These are phyloP conservation scores for Venturia asperata DNA, from an alignment of 2,329 filamentous ascomycete species.

Conservation along the genomic window DNA sequence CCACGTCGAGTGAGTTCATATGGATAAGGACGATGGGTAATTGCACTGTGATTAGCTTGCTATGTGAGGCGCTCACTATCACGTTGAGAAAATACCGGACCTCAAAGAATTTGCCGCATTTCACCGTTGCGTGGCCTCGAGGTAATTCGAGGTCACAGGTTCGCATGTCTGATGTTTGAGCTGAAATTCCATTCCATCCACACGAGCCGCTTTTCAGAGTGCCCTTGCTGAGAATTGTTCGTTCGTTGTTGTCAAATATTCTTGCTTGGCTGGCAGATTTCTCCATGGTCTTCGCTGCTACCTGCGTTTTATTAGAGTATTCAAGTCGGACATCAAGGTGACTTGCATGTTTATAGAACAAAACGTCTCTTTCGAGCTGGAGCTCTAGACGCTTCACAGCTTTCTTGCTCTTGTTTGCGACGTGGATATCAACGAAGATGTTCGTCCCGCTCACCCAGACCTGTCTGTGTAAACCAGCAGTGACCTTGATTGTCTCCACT, in stretches of 20 bases:
- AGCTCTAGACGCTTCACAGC: slow-evolving; percentile 45
- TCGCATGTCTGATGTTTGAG: slow-evolving; percentile 40
- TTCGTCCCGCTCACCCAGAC: slow-evolving; percentile 52
- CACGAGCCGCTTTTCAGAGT: slow-evolving; percentile 37
- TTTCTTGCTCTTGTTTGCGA: slow-evolving; percentile 45
- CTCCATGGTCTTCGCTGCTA: slow-evolving; percentile 43
- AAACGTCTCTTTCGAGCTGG: slow-evolving; percentile 45
- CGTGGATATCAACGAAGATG: slow-evolving; percentile 48
- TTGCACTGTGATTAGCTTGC: slow-evolving; percentile 47
- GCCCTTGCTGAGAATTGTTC: slow-evolving; percentile 39
- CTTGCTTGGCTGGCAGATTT: slow-evolving; percentile 45
- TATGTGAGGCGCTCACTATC: slow-evolving; percentile 39
- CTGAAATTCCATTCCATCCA: slow-evolving; percentile 43
- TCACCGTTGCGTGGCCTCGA: slow-evolving; percentile 45
- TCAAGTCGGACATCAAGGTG: slow-evolving; percentile 22
- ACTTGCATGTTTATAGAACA: slow-evolving; percentile 45
- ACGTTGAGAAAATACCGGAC: slow-evolving; percentile 50
- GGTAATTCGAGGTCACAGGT: slow-evolving; percentile 46
- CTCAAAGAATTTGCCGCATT: slow-evolving; percentile 50
- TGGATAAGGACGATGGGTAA: slow-evolving; percentile 50
- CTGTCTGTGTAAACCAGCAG: slow-evolving; percentile 49
- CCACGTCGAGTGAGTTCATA: slow-evolving; percentile 51
- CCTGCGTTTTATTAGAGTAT: slow-evolving; percentile 30
- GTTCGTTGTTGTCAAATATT: slow-evolving; percentile 47
- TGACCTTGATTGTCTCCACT: slow-evolving; percentile 42